Percentiles rank a stretch among this genome's conserved stretches.
phyloP scores from a whole-genome alignment of 78 protist genomes.

The Dictyostelium intermedium region DNA sequence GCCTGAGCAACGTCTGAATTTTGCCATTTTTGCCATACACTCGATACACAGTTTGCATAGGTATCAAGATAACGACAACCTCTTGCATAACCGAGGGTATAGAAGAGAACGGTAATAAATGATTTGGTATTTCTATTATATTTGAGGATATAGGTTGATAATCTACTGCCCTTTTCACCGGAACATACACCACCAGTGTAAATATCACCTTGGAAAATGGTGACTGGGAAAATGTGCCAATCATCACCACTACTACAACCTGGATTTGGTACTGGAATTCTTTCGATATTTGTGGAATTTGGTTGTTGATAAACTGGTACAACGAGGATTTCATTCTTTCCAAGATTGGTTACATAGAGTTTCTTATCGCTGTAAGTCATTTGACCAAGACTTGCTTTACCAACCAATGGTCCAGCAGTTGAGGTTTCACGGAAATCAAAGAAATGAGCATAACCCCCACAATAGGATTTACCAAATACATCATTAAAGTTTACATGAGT shows the following conservation, averaged over 20 bases:
- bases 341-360: slow-evolving; percentile 41
- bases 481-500: background rate
- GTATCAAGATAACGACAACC: slow-evolving; percentile 61
- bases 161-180: slow-evolving; percentile 28
- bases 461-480: slow-evolving; percentile 2
- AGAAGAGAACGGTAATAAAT: background rate
- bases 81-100: slow-evolving; percentile 26
- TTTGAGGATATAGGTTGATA: slow-evolving; percentile 22
- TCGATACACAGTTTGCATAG: slow-evolving; percentile 5
- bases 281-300: background rate
- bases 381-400: slow-evolving; percentile 50
- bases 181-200: slow-evolving; percentile 63
- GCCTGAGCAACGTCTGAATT: slow-evolving; percentile 17
- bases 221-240: slow-evolving; percentile 44
- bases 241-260: slow-evolving; percentile 25
- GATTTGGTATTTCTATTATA: background rate
- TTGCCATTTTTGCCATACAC: slow-evolving; percentile 10
- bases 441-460: slow-evolving; percentile 21
- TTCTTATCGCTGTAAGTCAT: background rate
- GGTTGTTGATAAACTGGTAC: slow-evolving; percentile 3
- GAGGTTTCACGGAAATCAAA: slow-evolving; percentile 20
- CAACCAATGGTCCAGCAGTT: slow-evolving; percentile 16
- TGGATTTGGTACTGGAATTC: slow-evolving; percentile 23
- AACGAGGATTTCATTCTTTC: background rate
- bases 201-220: background rate